A percentile compares a stretch with the other conserved stretches of the same genome.
Evolutionary conservation across 352 stramenopile species (phyloP).

Genomic region (Discostella stelligera): DNA sequence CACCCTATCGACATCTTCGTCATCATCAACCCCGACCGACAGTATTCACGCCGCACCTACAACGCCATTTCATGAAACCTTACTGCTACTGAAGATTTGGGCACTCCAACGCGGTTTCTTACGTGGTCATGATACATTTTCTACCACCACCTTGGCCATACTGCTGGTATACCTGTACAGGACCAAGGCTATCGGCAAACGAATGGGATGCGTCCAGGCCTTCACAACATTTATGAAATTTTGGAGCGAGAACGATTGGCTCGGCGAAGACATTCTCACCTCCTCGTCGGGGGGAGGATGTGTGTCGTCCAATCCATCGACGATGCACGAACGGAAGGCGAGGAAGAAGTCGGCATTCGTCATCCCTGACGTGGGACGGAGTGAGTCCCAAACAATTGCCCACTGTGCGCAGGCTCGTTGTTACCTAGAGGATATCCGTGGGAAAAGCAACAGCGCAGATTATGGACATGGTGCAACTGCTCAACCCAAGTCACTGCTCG

Average conservation of each 20-base stretch:
- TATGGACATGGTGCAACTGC: background rate
- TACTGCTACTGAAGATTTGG: conserved; percentile 76
- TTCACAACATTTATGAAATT: conserved; percentile 77
- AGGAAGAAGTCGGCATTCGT: conserved; percentile 52
- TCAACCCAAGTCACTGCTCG: conserved; percentile 54
- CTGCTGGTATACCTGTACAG: conserved; percentile 69
- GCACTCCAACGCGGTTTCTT: conserved; percentile 70
- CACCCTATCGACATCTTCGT: background rate
- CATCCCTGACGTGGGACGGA: conserved; percentile 49
- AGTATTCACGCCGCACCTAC: background rate
- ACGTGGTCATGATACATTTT: conserved; percentile 72
- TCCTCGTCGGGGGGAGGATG: background rate
- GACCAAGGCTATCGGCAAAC: conserved; percentile 58
- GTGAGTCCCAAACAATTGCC: conserved; percentile 54
- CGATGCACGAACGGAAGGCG: conserved; percentile 3
- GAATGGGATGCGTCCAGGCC: conserved; percentile 69
- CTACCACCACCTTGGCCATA: conserved; percentile 53
- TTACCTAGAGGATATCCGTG: conserved; percentile 46
- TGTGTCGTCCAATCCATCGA: background rate
- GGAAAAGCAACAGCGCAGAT: background rate
- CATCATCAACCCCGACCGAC: background rate
- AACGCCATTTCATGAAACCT: conserved; percentile 48
- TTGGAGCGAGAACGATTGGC: conserved; percentile 63
- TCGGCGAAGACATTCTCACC: conserved; percentile 46
- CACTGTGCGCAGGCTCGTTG: conserved; percentile 39